phyloP scores from a whole-genome alignment of 352 stramenopile genomes.

The Plasmopara muralis region DNA sequence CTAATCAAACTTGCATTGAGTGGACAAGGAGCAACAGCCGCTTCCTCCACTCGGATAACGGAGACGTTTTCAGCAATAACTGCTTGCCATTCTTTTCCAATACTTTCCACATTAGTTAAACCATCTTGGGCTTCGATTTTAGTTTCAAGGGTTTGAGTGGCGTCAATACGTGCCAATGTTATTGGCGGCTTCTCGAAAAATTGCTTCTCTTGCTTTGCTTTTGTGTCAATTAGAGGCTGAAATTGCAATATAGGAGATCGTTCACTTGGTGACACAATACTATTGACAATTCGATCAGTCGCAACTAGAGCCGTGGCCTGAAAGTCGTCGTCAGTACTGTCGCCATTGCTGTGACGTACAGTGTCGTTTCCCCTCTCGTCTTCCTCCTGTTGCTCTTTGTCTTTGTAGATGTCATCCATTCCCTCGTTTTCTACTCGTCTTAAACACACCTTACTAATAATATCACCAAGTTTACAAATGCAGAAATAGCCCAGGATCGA shows the following conservation, averaged over 20 bases:
- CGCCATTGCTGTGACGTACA: background rate
- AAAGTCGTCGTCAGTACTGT: background rate
- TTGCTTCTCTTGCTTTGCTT: no score
- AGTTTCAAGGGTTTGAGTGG: no score
- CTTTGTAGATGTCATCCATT: conserved; percentile 19
- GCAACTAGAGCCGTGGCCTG: background rate
- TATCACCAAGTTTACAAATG: no score
- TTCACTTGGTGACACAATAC: no score
- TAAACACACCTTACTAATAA: background rate
- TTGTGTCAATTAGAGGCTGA: no score
- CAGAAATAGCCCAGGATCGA: no score
- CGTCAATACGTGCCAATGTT: no score
- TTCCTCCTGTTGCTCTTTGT: conserved; percentile 11
- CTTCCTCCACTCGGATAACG: no score
- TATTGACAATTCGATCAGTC: background rate
- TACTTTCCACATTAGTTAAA: no score
- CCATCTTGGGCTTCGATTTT: no score
- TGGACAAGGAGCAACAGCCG: background rate
- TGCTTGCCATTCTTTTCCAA: background rate
- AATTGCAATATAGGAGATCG: no score
- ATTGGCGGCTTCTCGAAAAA: no score
- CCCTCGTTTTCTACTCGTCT: conserved; percentile 1
- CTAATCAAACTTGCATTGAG: background rate
- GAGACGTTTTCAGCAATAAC: background rate
- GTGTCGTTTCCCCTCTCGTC: conserved; percentile 3